phyloP scores from a whole-genome alignment of 495 filamentous ascomycete genomes.

The Polyplosphaeria fusca region DNA sequence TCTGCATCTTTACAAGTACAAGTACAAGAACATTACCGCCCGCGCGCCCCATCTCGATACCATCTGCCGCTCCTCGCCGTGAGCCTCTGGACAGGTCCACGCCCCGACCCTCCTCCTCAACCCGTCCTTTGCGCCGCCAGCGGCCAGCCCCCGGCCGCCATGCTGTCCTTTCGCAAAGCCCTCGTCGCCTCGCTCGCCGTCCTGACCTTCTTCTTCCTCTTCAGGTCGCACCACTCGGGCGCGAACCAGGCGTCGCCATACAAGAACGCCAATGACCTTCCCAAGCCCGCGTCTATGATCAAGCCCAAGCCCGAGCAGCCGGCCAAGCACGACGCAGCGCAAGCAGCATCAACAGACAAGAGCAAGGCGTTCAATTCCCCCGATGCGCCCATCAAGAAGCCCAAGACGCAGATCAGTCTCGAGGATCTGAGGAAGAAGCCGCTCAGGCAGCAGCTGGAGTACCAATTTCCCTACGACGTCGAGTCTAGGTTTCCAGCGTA shows the following conservation, averaged over 20 bases:
- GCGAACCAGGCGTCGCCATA: slow-evolving; percentile 21
- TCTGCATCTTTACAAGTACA: not conserved
- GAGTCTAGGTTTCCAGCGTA: slow-evolving; percentile 88
- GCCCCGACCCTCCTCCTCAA: slow-evolving; percentile 24
- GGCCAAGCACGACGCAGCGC: slow-evolving; percentile 25
- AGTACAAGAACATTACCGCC: not conserved
- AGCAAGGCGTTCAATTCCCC: slow-evolving; percentile 24
- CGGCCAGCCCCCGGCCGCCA: slow-evolving; percentile 23
- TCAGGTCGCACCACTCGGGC: slow-evolving; percentile 58
- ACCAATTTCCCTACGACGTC: slow-evolving; percentile 90
- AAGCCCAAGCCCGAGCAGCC: slow-evolving; percentile 24
- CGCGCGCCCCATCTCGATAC: slow-evolving; percentile 2
- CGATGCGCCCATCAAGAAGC: slow-evolving; percentile 45
- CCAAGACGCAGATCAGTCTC: slow-evolving; percentile 40
- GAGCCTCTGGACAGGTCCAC: slow-evolving; percentile 9
- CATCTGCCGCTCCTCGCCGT: slow-evolving; percentile 18
- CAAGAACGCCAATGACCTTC: slow-evolving; percentile 34
- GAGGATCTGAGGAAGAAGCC: slow-evolving; percentile 45
- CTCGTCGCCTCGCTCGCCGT: slow-evolving; percentile 65
- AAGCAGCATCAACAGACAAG: slow-evolving; percentile 2
- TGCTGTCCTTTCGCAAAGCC: slow-evolving; percentile 68
- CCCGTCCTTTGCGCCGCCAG: slow-evolving; percentile 1
- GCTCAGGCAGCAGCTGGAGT: slow-evolving; percentile 78
- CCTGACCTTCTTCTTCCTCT: slow-evolving; percentile 66
- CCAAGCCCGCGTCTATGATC: slow-evolving; percentile 33